phyloP scores from a whole-genome alignment of 441 rosid genomes.

The Pelargonium myrrhifolium region DNA sequence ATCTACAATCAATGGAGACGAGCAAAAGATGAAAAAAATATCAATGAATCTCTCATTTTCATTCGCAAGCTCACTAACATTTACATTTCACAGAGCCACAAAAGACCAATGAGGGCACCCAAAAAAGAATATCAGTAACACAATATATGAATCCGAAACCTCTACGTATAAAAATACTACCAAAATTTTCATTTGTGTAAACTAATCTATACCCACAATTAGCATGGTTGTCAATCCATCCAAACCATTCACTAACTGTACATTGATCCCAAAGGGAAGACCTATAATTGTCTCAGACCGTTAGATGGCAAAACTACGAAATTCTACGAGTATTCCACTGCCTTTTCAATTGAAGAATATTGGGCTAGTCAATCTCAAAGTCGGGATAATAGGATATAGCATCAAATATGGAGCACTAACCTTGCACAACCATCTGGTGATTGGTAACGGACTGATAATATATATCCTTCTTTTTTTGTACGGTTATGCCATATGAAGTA shows the following conservation, averaged over 20 bases:
- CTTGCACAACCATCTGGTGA: not conserved
- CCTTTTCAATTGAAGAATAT: not conserved
- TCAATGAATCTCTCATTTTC: not conserved
- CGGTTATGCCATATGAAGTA: not conserved
- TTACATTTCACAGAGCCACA: not conserved
- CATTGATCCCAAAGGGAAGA: not conserved
- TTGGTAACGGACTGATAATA: not conserved
- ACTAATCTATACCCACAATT: not conserved
- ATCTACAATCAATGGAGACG: too few relatives aligned
- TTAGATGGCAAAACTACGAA: too few relatives aligned
- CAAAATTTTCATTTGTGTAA: constrained; percentile 4
- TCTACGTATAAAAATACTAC: not conserved
- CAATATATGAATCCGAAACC: constrained; percentile 7
- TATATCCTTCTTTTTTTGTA: not conserved
- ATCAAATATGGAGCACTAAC: not conserved
- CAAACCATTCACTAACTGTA: not conserved
- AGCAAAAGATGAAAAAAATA: too few relatives aligned
- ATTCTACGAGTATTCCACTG: not conserved
- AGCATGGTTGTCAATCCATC: not conserved
- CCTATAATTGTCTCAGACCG: not conserved
- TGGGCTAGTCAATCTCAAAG: not conserved
- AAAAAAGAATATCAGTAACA: not conserved
- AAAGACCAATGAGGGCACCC: not conserved
- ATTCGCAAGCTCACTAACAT: not conserved
- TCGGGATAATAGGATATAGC: too few relatives aligned